phyloP scores from a whole-genome alignment of 352 stramenopile species.

The Achlya hypogyna region DNA sequence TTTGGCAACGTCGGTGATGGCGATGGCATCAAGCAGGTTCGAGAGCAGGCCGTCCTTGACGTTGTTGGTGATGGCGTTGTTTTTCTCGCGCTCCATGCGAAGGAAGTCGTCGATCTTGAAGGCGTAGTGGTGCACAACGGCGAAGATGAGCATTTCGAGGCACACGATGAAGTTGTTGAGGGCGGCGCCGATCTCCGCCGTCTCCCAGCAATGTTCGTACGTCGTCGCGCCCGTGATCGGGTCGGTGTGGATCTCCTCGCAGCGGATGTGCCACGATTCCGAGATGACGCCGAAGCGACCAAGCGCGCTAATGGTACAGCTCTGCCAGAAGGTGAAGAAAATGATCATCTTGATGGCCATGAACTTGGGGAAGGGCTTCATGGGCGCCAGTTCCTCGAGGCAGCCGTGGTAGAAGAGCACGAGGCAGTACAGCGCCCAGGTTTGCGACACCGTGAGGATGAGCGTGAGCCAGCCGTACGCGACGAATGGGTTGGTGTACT shows the following conservation, averaged over 20 bases:
- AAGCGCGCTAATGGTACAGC: slow-evolving; percentile 32
- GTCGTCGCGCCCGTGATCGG: background rate
- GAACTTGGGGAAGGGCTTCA: slow-evolving; percentile 46
- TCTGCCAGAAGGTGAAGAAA: slow-evolving; percentile 57
- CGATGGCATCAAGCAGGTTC: slow-evolving; percentile 20
- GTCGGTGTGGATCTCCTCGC: background rate
- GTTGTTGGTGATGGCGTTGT: slow-evolving; percentile 15
- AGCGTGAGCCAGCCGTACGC: slow-evolving; percentile 24
- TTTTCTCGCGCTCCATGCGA: slow-evolving; percentile 22
- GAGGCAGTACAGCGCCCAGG: slow-evolving; percentile 46
- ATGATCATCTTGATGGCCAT: slow-evolving; percentile 49
- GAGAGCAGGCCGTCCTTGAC: slow-evolving; percentile 16
- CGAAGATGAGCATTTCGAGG: slow-evolving; percentile 46
- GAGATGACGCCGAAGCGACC: slow-evolving; percentile 29
- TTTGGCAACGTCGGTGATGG: slow-evolving; percentile 18
- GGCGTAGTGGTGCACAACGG: slow-evolving; percentile 39
- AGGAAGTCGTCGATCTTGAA: slow-evolving; percentile 39
- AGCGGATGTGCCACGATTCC: slow-evolving; percentile 15
- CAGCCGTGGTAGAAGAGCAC: slow-evolving; percentile 48
- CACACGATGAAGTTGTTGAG: slow-evolving; percentile 56
- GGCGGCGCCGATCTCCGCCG: slow-evolving; percentile 25
- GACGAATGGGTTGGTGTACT: slow-evolving; percentile 29
- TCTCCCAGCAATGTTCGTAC: slow-evolving; percentile 15
- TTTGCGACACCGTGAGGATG: slow-evolving; percentile 33
- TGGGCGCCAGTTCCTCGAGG: slow-evolving; percentile 32